Conservation (phyloP, 306 rosid genomes). For the Purshia tridentata region DNA sequence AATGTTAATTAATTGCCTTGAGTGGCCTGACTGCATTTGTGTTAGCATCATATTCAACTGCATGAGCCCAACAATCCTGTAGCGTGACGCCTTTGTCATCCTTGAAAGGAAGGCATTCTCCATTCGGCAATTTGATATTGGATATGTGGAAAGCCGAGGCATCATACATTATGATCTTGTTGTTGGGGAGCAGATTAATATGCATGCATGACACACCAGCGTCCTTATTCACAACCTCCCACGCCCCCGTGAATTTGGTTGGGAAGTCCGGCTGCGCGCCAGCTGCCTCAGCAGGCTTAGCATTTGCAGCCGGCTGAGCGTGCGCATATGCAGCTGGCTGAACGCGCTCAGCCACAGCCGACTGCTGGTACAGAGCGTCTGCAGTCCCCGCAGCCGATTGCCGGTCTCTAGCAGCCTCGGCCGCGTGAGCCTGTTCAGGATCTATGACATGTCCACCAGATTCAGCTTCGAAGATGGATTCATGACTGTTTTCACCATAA, state of each 20-base stretch:
- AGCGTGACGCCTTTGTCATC: background rate
- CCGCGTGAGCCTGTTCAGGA: too few species aligned
- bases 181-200: conserved; percentile 58
- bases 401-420: too few species aligned
- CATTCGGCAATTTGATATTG: conserved; percentile 40
- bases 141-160: conserved; percentile 52
- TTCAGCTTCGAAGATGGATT: too few species aligned
- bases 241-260: conserved; percentile 27
- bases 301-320: too few species aligned
- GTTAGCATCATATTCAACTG: conserved; percentile 49
- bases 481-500: too few species aligned
- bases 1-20: conserved; percentile 46
- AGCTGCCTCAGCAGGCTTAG: background rate
- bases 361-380: too few species aligned
- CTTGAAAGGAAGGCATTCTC: conserved; percentile 43
- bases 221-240: conserved; percentile 41
- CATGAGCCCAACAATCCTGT: conserved; percentile 70
- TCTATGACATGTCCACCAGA: too few species aligned
- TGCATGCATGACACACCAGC: conserved; percentile 85
- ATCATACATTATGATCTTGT: conserved; percentile 57
- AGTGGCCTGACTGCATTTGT: conserved; percentile 59
- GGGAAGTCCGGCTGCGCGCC: conserved; percentile 22
- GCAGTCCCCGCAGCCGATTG: too few species aligned
- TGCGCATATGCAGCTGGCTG: too few species aligned
- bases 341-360: too few species aligned